phyloP scores from a whole-genome alignment of 306 rosid species.

The Rosa chinensis region DNA sequence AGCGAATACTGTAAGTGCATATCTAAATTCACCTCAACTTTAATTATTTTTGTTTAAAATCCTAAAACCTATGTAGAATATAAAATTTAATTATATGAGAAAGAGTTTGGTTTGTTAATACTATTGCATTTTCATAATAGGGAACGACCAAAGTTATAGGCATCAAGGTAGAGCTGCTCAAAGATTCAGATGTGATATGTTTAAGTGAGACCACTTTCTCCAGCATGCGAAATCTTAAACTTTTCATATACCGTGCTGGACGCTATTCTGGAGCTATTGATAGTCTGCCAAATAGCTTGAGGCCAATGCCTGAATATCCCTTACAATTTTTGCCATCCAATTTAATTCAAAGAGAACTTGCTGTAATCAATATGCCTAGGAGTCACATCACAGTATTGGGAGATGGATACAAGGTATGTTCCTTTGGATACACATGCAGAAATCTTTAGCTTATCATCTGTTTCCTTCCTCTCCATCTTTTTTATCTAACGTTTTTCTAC shows the following conservation, averaged over 20 bases:
- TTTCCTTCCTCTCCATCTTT: too few relatives aligned
- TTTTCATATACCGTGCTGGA: not conserved
- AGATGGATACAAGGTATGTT: too few relatives aligned
- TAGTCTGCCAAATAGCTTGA: constrained; percentile 7
- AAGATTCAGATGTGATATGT: not conserved
- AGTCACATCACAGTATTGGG: constrained; percentile 4
- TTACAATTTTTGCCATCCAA: not conserved
- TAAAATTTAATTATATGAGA: not conserved
- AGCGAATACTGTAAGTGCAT: not conserved
- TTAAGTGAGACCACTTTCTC: constrained; percentile 19
- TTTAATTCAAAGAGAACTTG: not conserved
- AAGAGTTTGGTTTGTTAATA: constrained; percentile 7
- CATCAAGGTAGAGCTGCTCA: not conserved
- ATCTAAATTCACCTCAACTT: too few relatives aligned
- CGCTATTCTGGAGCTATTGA: not conserved
- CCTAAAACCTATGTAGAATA: too few relatives aligned
- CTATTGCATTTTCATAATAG: constrained; percentile 25
- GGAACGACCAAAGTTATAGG: constrained; percentile 23
- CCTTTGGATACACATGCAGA: too few relatives aligned
- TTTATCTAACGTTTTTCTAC: too few relatives aligned
- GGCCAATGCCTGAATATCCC: constrained; percentile 6
- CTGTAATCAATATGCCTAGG: not conserved
- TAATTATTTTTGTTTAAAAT: not conserved
- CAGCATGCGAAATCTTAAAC: not conserved
- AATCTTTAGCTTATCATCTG: too few relatives aligned